These are phyloP conservation scores for Lagenidium sp. DNA, from an alignment of 352 stramenopile species.

Conservation along the genomic window DNA sequence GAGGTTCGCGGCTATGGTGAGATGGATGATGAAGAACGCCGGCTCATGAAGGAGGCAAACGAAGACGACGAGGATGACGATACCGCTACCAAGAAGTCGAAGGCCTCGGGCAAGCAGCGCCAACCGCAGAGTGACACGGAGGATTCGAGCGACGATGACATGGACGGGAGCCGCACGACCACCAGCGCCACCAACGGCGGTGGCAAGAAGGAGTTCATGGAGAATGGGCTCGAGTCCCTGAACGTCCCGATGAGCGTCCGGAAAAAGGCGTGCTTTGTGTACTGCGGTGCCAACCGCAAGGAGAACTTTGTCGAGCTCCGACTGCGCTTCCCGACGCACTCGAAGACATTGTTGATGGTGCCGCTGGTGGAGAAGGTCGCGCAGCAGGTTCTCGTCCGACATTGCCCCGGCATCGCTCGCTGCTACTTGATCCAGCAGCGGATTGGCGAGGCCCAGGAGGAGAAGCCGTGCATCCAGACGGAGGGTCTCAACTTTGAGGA, in stretches of 20 bases:
- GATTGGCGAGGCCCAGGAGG: constrained; percentile 64
- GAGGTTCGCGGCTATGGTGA: constrained; percentile 86
- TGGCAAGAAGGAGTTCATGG: constrained; percentile 27
- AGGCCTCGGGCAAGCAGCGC: constrained; percentile 3
- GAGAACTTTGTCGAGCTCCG: constrained; percentile 79
- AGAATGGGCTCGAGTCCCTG: constrained; percentile 59
- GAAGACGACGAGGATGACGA: constrained; percentile 54
- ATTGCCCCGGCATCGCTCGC: constrained; percentile 81
- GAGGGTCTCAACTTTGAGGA: constrained; percentile 98
- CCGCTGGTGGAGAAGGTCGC: constrained; percentile 83
- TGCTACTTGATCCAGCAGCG: constrained; percentile 89
- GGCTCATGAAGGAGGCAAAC: constrained; percentile 36
- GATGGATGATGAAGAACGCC: constrained; percentile 91
- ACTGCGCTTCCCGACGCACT: constrained; percentile 83
- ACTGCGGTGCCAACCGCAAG: constrained; percentile 68
- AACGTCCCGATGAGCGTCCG: constrained; percentile 62
- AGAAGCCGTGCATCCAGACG: constrained; percentile 86
- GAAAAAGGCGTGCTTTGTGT: constrained; percentile 87
- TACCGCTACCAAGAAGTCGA: constrained; percentile 15
- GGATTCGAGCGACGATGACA: constrained; percentile 30
- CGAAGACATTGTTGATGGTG: constrained; percentile 86
- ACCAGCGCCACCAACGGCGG: background rate
- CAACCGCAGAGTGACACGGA: constrained; percentile 24
- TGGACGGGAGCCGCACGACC: constrained; percentile 5
- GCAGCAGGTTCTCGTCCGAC: constrained; percentile 78